Conservation (phyloP, 2,329 filamentous ascomycete species). For the Epichloe aotearoae region DNA sequence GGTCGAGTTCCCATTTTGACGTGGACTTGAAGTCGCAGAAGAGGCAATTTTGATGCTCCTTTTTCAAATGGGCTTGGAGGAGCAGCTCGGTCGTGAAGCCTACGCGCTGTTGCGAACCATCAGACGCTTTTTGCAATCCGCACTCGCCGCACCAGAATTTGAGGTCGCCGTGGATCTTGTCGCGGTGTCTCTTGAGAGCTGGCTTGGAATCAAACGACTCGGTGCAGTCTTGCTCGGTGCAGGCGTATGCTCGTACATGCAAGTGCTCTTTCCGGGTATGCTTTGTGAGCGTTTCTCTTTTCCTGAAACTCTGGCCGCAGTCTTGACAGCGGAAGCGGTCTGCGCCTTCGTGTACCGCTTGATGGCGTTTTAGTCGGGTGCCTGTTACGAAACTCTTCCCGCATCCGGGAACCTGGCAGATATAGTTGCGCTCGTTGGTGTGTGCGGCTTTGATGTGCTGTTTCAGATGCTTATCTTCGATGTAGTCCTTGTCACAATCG, state of each 20-base stretch:
- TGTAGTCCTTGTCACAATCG: constrained; percentile 70
- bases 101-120: constrained; percentile 27
- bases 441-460: constrained; percentile 79
- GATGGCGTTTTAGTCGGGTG: constrained; percentile 63
- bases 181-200: constrained; percentile 58
- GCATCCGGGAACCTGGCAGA: constrained; percentile 61
- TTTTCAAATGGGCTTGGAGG: constrained; percentile 60
- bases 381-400: constrained; percentile 71
- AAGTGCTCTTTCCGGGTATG: constrained; percentile 71
- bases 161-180: constrained; percentile 54
- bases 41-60: constrained; percentile 61
- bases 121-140: constrained; percentile 23
- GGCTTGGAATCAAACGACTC: constrained; percentile 61
- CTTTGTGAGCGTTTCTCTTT: constrained; percentile 71
- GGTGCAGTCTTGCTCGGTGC: constrained; percentile 46
- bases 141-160: constrained; percentile 73
- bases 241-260: constrained; percentile 56
- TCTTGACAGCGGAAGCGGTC: constrained; percentile 64
- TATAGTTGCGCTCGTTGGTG: constrained; percentile 53
- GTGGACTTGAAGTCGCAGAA: constrained; percentile 60
- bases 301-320: constrained; percentile 71
- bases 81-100: constrained; percentile 61
- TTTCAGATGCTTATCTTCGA: constrained; percentile 73
- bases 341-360: constrained; percentile 59
- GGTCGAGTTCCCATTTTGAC: constrained; percentile 53